Conservation (phyloP, 2,329 filamentous ascomycete genomes). For the Aspergillus amoenus region DNA sequence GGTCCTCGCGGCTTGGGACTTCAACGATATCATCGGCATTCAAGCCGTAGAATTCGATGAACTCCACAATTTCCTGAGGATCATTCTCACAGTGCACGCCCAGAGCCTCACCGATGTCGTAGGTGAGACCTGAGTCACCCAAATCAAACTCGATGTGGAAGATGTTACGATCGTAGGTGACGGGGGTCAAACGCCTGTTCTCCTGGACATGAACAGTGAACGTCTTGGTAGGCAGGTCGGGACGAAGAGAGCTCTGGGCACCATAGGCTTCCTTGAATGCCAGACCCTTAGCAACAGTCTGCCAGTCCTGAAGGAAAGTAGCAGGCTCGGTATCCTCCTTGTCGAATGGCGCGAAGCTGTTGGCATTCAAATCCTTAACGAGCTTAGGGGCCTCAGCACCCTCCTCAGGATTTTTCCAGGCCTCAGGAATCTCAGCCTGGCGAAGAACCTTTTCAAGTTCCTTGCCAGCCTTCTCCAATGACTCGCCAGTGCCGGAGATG, state of each 20-base stretch:
- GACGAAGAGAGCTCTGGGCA: conserved; percentile 71
- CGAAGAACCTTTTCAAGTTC: conserved; percentile 69
- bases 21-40: conserved; percentile 83
- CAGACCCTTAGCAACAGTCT: conserved; percentile 80
- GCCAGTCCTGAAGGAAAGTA: conserved; percentile 71
- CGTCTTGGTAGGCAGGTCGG: conserved; percentile 83
- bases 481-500: conserved; percentile 60
- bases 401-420: conserved; percentile 72
- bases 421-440: conserved; percentile 70
- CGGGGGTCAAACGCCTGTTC: conserved; percentile 87
- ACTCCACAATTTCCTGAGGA: conserved; percentile 70
- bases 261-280: conserved; percentile 93
- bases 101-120: conserved; percentile 95
- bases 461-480: conserved; percentile 59
- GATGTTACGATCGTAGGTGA: conserved; percentile 93
- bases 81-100: conserved; percentile 97
- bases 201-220: conserved; percentile 88
- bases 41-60: conserved; percentile 88
- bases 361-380: conserved; percentile 67
- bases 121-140: conserved; percentile 83
- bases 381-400: conserved; percentile 44
- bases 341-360: conserved; percentile 79
- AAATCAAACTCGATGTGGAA: conserved; percentile 99
- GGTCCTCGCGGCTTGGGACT: conserved; percentile 80
- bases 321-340: conserved; percentile 71